Evolutionary conservation across 2,329 filamentous ascomycete species (phyloP).

Genomic region (Arthroderma uncinatum): DNA sequence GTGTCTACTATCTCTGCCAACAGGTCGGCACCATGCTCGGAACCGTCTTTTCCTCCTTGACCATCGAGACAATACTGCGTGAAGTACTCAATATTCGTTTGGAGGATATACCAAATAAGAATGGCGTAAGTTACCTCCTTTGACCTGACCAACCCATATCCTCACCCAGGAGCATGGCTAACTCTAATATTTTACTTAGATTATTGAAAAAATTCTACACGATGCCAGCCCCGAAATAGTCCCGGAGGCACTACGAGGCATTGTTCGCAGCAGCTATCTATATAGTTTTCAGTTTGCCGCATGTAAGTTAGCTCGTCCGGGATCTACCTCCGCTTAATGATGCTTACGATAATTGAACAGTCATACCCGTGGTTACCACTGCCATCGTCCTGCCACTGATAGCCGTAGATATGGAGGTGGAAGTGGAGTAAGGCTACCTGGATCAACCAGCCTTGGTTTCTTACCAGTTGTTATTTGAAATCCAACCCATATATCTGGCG

Average conservation of each 20-base stretch:
- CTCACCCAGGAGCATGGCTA: background rate
- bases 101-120: background rate
- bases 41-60: background rate
- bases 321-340: background rate
- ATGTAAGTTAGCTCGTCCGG: background rate
- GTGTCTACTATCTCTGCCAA: constrained; percentile 4
- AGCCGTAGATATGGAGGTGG: background rate
- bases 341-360: background rate
- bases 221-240: background rate
- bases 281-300: constrained; percentile 2
- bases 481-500: background rate
- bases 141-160: background rate
- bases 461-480: background rate
- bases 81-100: background rate
- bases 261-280: background rate
- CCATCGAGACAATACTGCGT: background rate
- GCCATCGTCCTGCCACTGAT: background rate
- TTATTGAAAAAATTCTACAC: background rate
- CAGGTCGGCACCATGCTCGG: constrained; percentile 5
- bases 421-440: background rate
- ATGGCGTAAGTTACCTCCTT: background rate
- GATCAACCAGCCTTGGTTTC: background rate
- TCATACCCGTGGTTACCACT: background rate
- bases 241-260: background rate
- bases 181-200: background rate